phyloP scores from a whole-genome alignment of 2,329 filamentous ascomycete genomes.

The Fusarium goolgardi region DNA sequence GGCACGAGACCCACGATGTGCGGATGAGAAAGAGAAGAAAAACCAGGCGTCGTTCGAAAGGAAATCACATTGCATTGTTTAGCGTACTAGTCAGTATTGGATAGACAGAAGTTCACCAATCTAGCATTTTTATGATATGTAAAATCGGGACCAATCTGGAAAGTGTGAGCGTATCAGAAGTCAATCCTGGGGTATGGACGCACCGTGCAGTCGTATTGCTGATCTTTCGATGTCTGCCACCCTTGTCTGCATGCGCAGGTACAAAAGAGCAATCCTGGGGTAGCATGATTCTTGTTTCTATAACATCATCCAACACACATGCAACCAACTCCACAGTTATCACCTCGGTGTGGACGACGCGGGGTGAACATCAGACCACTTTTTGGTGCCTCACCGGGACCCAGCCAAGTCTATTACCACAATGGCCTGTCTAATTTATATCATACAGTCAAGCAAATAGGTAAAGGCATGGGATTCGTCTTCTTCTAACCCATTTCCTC shows the following conservation, averaged over 20 bases:
- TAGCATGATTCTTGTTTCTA: constrained; percentile 14
- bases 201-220: constrained; percentile 2
- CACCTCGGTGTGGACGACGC: constrained; percentile 15
- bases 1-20: constrained; percentile 13
- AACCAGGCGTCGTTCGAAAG: constrained; percentile 5
- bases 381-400: constrained; percentile 34
- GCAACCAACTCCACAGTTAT: constrained; percentile 24
- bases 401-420: constrained; percentile 42
- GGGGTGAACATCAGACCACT: constrained; percentile 24
- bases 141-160: background rate
- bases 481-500: constrained; percentile 14
- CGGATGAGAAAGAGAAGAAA: constrained; percentile 10
- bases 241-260: constrained; percentile 31
- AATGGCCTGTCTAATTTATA: constrained; percentile 48
- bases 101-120: constrained; percentile 37
- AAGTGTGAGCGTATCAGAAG: background rate
- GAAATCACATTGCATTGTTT: constrained; percentile 31
- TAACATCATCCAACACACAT: constrained; percentile 17
- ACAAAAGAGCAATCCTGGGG: constrained; percentile 26
- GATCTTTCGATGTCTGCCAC: constrained; percentile 15
- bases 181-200: background rate
- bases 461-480: constrained; percentile 36
- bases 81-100: constrained; percentile 32
- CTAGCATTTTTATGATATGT: constrained; percentile 27
- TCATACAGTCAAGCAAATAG: constrained; percentile 46